These are phyloP conservation scores for Fusarium dlaminii DNA, from an alignment of 2,329 filamentous ascomycete genomes.

Conservation along the genomic window DNA sequence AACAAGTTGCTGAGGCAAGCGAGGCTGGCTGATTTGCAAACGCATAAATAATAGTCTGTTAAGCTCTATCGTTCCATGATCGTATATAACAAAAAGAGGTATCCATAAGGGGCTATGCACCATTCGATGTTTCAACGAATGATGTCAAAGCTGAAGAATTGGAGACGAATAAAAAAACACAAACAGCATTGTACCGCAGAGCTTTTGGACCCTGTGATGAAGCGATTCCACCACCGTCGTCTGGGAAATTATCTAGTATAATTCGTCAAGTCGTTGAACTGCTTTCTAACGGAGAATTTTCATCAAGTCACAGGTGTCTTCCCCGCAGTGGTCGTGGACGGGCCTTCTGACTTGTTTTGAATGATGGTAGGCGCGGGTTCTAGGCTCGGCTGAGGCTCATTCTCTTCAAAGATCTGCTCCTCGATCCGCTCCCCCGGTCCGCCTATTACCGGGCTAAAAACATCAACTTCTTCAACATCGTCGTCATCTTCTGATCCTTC, in stretches of 20 bases:
- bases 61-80: slow-evolving; percentile 33
- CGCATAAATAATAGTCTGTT: slow-evolving; percentile 15
- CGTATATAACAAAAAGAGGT: slow-evolving; percentile 38
- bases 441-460: slow-evolving; percentile 62
- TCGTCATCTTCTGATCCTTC: slow-evolving; percentile 60
- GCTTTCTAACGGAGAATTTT: neutral
- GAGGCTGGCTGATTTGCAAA: neutral
- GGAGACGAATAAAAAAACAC: slow-evolving; percentile 21
- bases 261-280: slow-evolving; percentile 41
- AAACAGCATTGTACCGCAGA: slow-evolving; percentile 18
- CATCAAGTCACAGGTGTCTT: slow-evolving; percentile 25
- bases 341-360: slow-evolving; percentile 14
- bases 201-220: slow-evolving; percentile 23
- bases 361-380: slow-evolving; percentile 31
- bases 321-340: slow-evolving; percentile 3
- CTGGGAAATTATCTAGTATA: slow-evolving; percentile 32
- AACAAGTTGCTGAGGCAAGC: neutral
- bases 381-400: slow-evolving; percentile 41
- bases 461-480: slow-evolving; percentile 67
- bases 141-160: slow-evolving; percentile 18
- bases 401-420: slow-evolving; percentile 58
- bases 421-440: slow-evolving; percentile 56
- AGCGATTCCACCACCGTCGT: slow-evolving; percentile 13
- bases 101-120: slow-evolving; percentile 36
- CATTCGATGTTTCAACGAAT: slow-evolving; percentile 4